These are phyloP conservation scores for Linderniella brevidens DNA, from an alignment of 257 asterid species.

Conservation along the genomic window DNA sequence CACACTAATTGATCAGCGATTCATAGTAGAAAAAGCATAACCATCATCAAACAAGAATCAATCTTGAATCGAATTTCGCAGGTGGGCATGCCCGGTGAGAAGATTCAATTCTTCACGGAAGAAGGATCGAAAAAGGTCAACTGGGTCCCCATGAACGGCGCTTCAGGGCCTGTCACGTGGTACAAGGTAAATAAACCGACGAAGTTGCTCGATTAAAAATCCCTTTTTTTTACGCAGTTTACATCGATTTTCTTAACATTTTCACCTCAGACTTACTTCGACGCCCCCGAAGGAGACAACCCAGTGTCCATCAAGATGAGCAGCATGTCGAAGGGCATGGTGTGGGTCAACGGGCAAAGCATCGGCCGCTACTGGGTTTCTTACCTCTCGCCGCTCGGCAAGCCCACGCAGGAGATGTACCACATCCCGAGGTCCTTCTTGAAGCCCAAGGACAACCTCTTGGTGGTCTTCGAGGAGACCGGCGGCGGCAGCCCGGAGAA, in stretches of 20 bases:
- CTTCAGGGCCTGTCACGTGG: slow-evolving; percentile 67
- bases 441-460: slow-evolving; percentile 40
- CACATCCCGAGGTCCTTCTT: slow-evolving; percentile 71
- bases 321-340: slow-evolving; percentile 70
- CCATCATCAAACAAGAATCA: too few relatives aligned
- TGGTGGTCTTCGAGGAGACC: slow-evolving; percentile 59
- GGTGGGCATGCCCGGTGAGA: slow-evolving; percentile 65
- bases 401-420: slow-evolving; percentile 75
- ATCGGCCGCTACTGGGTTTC: slow-evolving; percentile 90
- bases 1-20: too few relatives aligned
- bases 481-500: slow-evolving; percentile 67
- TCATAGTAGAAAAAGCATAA: too few relatives aligned
- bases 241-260: background rate
- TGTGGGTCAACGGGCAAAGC: slow-evolving; percentile 72
- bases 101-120: slow-evolving; percentile 27
- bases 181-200: slow-evolving; percentile 44
- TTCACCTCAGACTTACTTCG: slow-evolving; percentile 39
- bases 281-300: slow-evolving; percentile 53
- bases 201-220: background rate
- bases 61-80: slow-evolving; percentile 10
- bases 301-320: slow-evolving; percentile 59
- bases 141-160: slow-evolving; percentile 27
- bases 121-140: slow-evolving; percentile 43
- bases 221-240: too few relatives aligned
- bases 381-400: slow-evolving; percentile 52